phyloP scores from a whole-genome alignment of 202 grass and related monocot species.

The Thinopyrum obtusiflorum region DNA sequence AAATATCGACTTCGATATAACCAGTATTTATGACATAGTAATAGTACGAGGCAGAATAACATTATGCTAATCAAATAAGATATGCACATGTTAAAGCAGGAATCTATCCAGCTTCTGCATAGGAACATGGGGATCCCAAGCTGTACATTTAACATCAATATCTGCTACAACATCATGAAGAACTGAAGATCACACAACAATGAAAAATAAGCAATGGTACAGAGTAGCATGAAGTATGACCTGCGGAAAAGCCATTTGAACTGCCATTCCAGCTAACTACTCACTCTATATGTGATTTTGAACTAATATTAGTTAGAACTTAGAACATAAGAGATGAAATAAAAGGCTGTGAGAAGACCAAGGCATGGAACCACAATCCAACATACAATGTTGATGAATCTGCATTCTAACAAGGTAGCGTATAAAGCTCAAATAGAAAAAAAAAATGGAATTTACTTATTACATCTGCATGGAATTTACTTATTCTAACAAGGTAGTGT shows the following conservation, averaged over 20 bases:
- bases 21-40: not conserved
- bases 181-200: conserved; percentile 10
- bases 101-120: not conserved
- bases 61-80: conserved; percentile 1
- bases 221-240: not conserved
- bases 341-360: not conserved
- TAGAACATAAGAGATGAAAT: not conserved
- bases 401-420: not conserved
- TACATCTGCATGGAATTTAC: not conserved
- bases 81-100: not conserved
- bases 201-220: not conserved
- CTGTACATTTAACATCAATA: not conserved
- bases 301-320: not conserved
- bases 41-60: not conserved
- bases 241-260: not conserved
- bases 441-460: conserved; percentile 2
- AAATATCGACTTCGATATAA: not conserved
- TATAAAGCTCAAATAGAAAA: not conserved
- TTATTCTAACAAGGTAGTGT: not conserved
- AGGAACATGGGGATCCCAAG: not conserved
- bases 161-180: not conserved
- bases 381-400: not conserved
- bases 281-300: not conserved
- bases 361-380: not conserved
- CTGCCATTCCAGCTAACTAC: not conserved